Conservation (phyloP, 257 asterid genomes). For the Ophiorrhiza pumila region DNA sequence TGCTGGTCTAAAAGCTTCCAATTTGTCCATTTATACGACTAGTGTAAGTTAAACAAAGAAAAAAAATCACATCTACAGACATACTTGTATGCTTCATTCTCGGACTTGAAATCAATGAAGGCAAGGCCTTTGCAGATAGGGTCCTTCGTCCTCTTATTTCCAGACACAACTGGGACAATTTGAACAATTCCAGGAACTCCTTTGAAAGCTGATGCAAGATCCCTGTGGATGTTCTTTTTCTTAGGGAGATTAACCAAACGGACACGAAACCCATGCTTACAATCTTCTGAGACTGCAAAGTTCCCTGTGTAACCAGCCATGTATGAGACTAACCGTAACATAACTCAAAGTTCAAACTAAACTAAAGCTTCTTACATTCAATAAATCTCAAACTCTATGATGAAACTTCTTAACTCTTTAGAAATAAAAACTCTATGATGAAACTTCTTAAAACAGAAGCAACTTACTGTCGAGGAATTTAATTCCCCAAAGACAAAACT, state of each 20-base stretch:
- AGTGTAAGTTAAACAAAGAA: not conserved
- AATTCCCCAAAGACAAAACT: not conserved
- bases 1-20: not conserved
- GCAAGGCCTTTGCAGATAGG: slow-evolving; percentile 93
- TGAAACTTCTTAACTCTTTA: not conserved
- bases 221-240: slow-evolving; percentile 80
- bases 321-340: not conserved
- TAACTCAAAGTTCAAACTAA: not conserved
- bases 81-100: slow-evolving; percentile 70
- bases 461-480: not conserved
- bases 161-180: slow-evolving; percentile 74
- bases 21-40: not conserved
- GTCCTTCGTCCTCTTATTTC: slow-evolving; percentile 83
- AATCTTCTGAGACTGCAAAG: slow-evolving; percentile 32
- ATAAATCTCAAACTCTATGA: not conserved
- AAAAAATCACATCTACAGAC: not conserved
- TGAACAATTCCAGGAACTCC: slow-evolving; percentile 65
- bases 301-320: not conserved
- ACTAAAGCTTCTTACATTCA: not conserved
- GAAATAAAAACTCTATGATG: not conserved
- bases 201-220: slow-evolving; percentile 61
- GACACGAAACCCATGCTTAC: slow-evolving; percentile 54
- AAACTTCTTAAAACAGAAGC: not conserved
- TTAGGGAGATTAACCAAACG: slow-evolving; percentile 88
- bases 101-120: slow-evolving; percentile 57